These are phyloP conservation scores for Endogone sp. DNA, from an alignment of 192 early-diverging fungal species.

Conservation along the genomic window DNA sequence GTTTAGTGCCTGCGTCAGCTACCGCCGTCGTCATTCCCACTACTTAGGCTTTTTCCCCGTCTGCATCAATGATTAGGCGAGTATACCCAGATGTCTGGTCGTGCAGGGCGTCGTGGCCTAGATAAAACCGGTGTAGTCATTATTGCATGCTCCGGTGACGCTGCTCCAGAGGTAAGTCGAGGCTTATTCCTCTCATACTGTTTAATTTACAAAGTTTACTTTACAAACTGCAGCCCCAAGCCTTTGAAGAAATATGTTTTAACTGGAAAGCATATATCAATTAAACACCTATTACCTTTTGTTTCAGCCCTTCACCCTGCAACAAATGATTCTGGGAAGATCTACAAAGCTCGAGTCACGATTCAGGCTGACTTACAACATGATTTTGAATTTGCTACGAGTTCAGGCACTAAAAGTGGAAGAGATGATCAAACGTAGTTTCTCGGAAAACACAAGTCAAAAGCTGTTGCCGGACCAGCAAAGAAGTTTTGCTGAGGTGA, in stretches of 20 bases:
- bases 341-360: conserved; percentile 91
- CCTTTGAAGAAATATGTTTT: background rate
- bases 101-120: conserved; percentile 92
- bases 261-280: too few species aligned
- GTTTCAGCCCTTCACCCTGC: conserved; percentile 43
- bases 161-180: conserved; percentile 39
- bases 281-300: background rate
- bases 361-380: conserved; percentile 96
- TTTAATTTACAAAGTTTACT: background rate
- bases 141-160: conserved; percentile 63
- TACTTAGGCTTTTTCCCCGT: background rate
- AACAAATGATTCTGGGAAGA: conserved; percentile 80
- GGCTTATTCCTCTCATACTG: too few species aligned
- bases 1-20: background rate
- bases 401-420: conserved; percentile 94
- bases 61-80: conserved; percentile 55
- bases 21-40: background rate
- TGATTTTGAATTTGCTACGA: conserved; percentile 95
- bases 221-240: background rate
- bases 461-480: conserved; percentile 82
- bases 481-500: conserved; percentile 59
- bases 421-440: conserved; percentile 97
- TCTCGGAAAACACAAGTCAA: conserved; percentile 90
- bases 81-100: conserved; percentile 99
- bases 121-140: conserved; percentile 92